Base-by-base conservation (phyloP, 2,329 filamentous ascomycete species). In the Escovopsis sp. region DNA sequence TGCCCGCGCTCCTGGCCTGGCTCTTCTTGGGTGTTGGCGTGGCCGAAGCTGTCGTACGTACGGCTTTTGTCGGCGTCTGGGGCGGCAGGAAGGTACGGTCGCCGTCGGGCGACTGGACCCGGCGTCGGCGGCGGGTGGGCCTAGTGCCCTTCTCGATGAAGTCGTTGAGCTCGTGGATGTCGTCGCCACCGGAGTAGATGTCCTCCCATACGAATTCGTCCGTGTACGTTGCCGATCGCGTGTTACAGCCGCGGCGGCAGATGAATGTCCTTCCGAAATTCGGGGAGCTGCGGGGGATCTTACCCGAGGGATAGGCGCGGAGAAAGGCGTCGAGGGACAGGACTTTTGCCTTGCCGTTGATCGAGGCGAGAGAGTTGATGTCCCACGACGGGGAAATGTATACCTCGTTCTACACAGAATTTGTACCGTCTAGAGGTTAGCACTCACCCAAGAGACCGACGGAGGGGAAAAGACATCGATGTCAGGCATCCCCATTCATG, bases 191-290 rank as follows among this genome's bases (percentile, higher is more conserved):
- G 1, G 62, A 65, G 47, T 84, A 93, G 2, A 92, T 59, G 30
- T 94, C 75, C 51, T 94, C 86, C 90, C 90, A 98, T 2, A 72
- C 55, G 45, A 98, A 94, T 47, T 94, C 86, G 12, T 90, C 76
- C 0, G 88, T 94, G 53, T 96, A 98, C 16, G 76, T 86, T 15
- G 85, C 80, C 17, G 87, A 93, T 39, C 86, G 68, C 11, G 83
- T 82, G 51, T 92, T 93, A 50, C 87, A 92, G 16, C 85, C 90
- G 53, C 88, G 69, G 35, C 87, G 77, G 51, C 90, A 96, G 33
- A 96, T 61, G 49, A 96, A 96, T 14, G 81, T 76, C 57, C 92
- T 94, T 43, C 83, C 85, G 51, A 73, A 76, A 46, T 87, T 80
- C 35, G 71, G 72, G 2, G 82, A 76, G 33, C 67, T 75, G 40